phyloP scores from a whole-genome alignment of 148 eudicot genomes.

The Chenopodium berlandieri region DNA sequence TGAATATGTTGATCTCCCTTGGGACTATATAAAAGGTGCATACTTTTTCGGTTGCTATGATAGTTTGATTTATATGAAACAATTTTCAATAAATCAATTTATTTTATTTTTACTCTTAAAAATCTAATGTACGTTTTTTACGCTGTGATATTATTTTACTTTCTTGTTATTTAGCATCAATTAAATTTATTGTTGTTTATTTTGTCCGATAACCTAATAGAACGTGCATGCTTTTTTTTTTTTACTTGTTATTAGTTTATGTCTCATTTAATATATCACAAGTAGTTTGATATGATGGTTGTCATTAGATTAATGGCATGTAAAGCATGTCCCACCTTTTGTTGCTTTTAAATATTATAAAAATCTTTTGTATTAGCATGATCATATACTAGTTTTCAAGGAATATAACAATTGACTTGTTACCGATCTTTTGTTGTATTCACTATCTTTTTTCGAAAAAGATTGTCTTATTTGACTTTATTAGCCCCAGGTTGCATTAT shows the following conservation, averaged over 20 bases:
- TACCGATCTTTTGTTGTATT: background rate
- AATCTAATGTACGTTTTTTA: too few relatives aligned
- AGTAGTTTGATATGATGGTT: background rate
- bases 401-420: background rate
- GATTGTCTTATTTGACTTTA: conserved; percentile 4
- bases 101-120: background rate
- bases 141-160: too few relatives aligned
- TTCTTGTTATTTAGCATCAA: background rate
- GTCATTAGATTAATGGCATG: background rate
- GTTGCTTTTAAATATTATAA: too few relatives aligned
- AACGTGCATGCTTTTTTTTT: background rate
- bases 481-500: background rate
- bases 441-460: background rate
- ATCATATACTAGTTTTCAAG: background rate
- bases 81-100: too few relatives aligned
- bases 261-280: background rate
- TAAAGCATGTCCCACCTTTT: background rate
- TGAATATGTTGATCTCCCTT: too few relatives aligned
- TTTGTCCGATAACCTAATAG: too few relatives aligned
- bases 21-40: background rate
- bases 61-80: too few relatives aligned
- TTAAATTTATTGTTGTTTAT: too few relatives aligned
- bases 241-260: too few relatives aligned
- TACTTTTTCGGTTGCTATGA: too few relatives aligned
- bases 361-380: too few relatives aligned